Base-by-base conservation (phyloP, 2,329 filamentous ascomycete species). In the Ophiostoma pallidulum region DNA sequence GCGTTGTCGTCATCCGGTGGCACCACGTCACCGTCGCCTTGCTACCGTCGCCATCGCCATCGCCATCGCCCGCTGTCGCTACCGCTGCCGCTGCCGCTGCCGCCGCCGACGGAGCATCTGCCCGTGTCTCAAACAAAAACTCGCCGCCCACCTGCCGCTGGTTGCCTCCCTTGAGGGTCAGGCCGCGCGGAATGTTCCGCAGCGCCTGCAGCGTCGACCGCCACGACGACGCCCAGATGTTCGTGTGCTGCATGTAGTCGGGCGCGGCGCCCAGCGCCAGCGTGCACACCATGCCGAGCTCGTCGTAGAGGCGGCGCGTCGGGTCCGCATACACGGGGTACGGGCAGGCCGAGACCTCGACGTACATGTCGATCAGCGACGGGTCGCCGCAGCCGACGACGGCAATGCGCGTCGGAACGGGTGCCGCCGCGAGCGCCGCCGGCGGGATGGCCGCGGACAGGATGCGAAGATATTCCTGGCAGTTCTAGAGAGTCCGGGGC, bases 321-420 rank as follows among this genome's bases (percentile, higher is more conserved):
- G 84, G 84, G 59, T 90, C 85, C n/a, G 83, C 77, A 66, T 86
- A 90, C 49, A 90, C 74, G n/a, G 81, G 79, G 65, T 82, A 90
- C 2, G 75, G 72, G 56, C 82, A 86, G n/a, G 62, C 61, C 0
- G 84, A 84, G 46, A 75, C 71, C 19, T 71, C 60, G 16, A 69
- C 67, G 65, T 90, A 89, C 66, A 76, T 74, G 51, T 77, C 68
- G 56, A 90, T 88, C 26, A 89, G 67, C 19, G 70, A 69, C 0
- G 80, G 80, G 45, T 80, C 72, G 47, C 86, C 86, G 62, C 84
- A 89, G 40, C 86, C 85, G 51, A 91, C 70, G 45, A 90, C 73
- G 48, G 75, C 73, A 55, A 91, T 74, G 54, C 77, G 79, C 28
- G 82, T 84, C 54, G 68, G 71, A 52, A 72, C 63, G 14, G 74